A percentile compares a stretch with the other conserved stretches of the same genome.
Conservation (phyloP, 768 basidiomycete genomes). For the Boletus patriciae region DNA sequence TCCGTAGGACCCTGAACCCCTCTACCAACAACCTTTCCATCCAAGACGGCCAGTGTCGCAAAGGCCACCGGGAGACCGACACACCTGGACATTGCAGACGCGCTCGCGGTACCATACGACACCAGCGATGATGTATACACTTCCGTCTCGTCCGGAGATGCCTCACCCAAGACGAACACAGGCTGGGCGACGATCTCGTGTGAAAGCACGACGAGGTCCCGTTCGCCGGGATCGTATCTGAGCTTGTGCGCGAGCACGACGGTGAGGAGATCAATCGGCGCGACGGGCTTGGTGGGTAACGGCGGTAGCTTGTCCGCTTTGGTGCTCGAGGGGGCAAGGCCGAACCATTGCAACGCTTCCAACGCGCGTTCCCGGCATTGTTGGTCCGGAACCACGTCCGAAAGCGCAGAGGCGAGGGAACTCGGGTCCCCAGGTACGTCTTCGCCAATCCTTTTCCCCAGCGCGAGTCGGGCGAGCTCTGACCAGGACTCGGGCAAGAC, state of each 20-base stretch:
- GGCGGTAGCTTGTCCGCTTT: slow-evolving; percentile 35
- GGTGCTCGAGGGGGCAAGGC: slow-evolving; percentile 5
- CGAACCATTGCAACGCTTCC: slow-evolving; percentile 47
- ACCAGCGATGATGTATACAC: slow-evolving; percentile 68
- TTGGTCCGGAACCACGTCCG: slow-evolving; percentile 16
- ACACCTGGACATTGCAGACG: slow-evolving; percentile 87
- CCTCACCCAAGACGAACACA: too few relatives aligned
- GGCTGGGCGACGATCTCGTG: too few relatives aligned
- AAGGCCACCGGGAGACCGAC: slow-evolving; percentile 89
- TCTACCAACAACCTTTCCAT: too few relatives aligned
- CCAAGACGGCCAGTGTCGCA: slow-evolving; percentile 68
- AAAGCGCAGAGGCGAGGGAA: slow-evolving; percentile 38
- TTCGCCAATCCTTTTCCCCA: slow-evolving; percentile 29
- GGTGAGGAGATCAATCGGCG: slow-evolving; percentile 76
- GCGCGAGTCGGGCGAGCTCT: slow-evolving; percentile 38
- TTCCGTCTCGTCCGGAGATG: slow-evolving; percentile 35
- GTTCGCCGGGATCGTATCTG: slow-evolving; percentile 56
- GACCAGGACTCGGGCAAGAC: slow-evolving; percentile 31
- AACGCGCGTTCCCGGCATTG: slow-evolving; percentile 29
- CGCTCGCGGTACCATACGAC: slow-evolving; percentile 54
- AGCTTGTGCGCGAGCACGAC: slow-evolving; percentile 69
- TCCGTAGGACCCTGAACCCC: too few relatives aligned
- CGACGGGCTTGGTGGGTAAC: slow-evolving; percentile 41
- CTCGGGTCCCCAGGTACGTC: slow-evolving; percentile 30
- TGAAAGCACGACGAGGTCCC: too few relatives aligned